A percentile compares a stretch with the other conserved stretches of the same genome.
phyloP scores from a whole-genome alignment of 345 rosid genomes.

The Euphorbia pulcherrima region DNA sequence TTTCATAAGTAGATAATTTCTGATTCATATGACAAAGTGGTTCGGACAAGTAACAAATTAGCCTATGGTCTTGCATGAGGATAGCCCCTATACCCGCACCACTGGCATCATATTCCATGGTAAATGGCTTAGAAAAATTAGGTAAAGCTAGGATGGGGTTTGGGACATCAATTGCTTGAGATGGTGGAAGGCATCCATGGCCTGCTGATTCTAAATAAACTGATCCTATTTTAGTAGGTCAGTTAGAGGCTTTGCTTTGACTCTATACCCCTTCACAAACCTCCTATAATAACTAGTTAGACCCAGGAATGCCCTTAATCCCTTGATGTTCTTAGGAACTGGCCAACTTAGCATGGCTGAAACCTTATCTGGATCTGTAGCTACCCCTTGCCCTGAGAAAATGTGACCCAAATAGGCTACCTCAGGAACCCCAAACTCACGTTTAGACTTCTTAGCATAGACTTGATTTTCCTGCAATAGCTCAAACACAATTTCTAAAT shows the following conservation, averaged over 20 bases:
- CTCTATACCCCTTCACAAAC: no score
- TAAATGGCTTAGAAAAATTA: no score
- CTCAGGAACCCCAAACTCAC: background rate
- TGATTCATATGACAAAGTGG: background rate
- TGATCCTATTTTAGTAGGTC: background rate
- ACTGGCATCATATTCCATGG: background rate
- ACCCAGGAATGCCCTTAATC: background rate
- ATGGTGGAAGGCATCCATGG: background rate
- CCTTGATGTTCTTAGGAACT: background rate
- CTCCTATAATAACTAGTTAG: no score
- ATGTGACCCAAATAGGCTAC: no score
- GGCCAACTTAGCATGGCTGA: background rate
- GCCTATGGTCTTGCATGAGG: background rate
- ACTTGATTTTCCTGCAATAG: no score
- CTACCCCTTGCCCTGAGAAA: no score
- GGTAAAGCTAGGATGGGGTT: no score
- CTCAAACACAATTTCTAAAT: no score
- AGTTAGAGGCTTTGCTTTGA: background rate
- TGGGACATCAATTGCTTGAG: no score
- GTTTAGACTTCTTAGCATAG: background rate
- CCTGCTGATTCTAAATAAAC: background rate
- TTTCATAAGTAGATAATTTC: background rate
- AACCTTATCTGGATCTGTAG: no score
- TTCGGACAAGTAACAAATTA: background rate
- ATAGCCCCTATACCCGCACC: background rate